Base-by-base conservation (phyloP, 495 filamentous ascomycete species). In the Talaromyces borbonicus region DNA sequence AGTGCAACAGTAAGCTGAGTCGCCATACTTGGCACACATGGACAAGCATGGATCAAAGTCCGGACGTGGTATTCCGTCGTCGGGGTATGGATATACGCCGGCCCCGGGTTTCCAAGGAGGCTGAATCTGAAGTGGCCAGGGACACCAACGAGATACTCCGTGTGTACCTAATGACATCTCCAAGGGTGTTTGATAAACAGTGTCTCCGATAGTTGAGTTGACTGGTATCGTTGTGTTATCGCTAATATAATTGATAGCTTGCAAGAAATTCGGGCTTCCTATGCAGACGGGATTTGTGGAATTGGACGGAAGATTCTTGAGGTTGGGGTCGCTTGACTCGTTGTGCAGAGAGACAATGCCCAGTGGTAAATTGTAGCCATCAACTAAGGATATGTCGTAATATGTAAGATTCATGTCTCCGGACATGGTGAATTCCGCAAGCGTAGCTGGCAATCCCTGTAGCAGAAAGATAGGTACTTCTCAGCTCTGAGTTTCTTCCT, bases 361-460 rank as follows among this genome's bases (percentile, higher is more conserved):
- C 43, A 90, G 51, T 5, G 83, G 83, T 7, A 90, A 62, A 59
- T 90, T 89, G 71, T 90, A 89, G 31, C 86, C 85, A 58, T 90
- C 85, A 22, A 90, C 85, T 26, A 90, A 74, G 26, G 83, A 87
- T 49, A 90, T 83, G 60, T 90, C 86, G 60, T 88, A 89, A 60
- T 83, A 90, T 4, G 78, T 35, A 8, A 46, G 22, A 18, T 35
- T 35, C 29, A 46, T 36, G 25, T 63, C 59, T n/a, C 68, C 63
- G 29, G 71, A 67, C 30, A 89, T 73, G 40, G 80, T 86, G 57
- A 88, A 85, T 51, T 90, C 85, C 14, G 81, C 83, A 5, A 90
- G 70, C 3, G 82, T 85, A 5, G 74, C 75, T 1, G 85, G 85
- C 3, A 35, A 15, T 36, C 43, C 43, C 43, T 46, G 9, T 6